Conservation (phyloP, 495 filamentous ascomycete species). For the Aspergillus mulundensis region DNA sequence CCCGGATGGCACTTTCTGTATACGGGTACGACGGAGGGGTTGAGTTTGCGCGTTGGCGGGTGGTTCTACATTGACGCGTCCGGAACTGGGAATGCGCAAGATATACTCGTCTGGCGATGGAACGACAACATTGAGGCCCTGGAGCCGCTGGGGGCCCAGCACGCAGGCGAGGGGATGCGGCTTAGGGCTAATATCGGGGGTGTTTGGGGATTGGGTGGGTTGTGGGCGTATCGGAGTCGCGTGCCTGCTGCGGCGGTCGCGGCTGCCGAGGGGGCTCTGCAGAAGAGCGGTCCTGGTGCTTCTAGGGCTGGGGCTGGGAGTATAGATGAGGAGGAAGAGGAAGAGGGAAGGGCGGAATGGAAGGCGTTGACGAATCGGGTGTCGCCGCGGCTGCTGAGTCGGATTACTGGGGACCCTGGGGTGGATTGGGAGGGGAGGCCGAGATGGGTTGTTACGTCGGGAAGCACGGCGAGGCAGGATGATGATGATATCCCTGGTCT, state of each 20-base stretch:
- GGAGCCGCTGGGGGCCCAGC: slow-evolving; percentile 23
- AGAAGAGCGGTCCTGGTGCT: neutral
- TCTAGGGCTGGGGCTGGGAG: neutral
- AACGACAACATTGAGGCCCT: slow-evolving; percentile 30
- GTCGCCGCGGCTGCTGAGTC: slow-evolving; percentile 32
- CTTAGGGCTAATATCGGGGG: slow-evolving; percentile 37
- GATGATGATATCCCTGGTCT: slow-evolving; percentile 50
- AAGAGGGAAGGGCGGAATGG: slow-evolving; percentile 39
- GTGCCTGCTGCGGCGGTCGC: slow-evolving; percentile 18
- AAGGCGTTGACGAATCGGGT: slow-evolving; percentile 36
- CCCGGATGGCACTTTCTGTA: slow-evolving; percentile 60
- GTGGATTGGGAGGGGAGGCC: slow-evolving; percentile 36
- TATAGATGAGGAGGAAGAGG: slow-evolving; percentile 23
- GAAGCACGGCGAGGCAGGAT: slow-evolving; percentile 41
- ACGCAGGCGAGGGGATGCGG: slow-evolving; percentile 35
- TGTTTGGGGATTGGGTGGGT: slow-evolving; percentile 38
- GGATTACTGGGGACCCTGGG: slow-evolving; percentile 35
- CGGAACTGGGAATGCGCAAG: slow-evolving; percentile 12
- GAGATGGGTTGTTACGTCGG: slow-evolving; percentile 46
- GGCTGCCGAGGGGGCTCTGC: neutral
- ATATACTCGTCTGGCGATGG: slow-evolving; percentile 49
- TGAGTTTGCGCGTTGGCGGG: slow-evolving; percentile 55
- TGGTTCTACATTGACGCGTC: slow-evolving; percentile 53
- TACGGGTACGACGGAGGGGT: slow-evolving; percentile 50
- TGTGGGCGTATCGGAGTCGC: slow-evolving; percentile 43